A percentile compares a stretch with the other conserved stretches of the same genome.
Conservation (phyloP, 2,329 filamentous ascomycete species). For the Fonsecaea pedrosoi region DNA sequence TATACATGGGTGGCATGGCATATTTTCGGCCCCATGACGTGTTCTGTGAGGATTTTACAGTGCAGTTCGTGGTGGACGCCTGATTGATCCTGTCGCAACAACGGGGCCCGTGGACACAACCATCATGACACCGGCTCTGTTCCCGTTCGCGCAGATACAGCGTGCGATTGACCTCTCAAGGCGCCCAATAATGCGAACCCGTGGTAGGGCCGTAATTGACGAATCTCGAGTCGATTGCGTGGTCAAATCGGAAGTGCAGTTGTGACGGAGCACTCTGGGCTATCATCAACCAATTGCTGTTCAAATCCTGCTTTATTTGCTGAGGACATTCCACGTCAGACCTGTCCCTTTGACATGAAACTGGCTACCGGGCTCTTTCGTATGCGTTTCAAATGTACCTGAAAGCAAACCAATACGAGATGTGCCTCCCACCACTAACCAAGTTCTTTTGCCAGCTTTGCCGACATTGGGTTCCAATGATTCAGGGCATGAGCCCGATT, state of each 20-base stretch:
- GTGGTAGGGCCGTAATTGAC: constrained; percentile 9
- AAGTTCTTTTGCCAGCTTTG: constrained; percentile 4
- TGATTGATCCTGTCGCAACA: constrained; percentile 12
- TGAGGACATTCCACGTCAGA: constrained; percentile 19
- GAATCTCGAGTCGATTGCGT: constrained; percentile 9
- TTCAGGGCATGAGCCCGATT: neutral
- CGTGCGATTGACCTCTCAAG: neutral
- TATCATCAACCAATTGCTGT: constrained; percentile 1
- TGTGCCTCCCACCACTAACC: neutral
- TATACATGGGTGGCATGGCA: neutral
- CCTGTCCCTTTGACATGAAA: constrained; percentile 5
- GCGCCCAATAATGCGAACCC: constrained; percentile 8
- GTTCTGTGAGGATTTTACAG: constrained; percentile 1
- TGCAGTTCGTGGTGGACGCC: neutral
- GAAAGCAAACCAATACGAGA: neutral
- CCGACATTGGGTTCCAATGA: neutral
- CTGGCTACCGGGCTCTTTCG: neutral
- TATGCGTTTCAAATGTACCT: constrained; percentile 1
- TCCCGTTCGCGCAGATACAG: constrained; percentile 5
- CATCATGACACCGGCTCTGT: neutral
- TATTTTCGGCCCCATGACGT: constrained; percentile 5
- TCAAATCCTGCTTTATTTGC: constrained; percentile 10
- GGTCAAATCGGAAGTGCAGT: constrained; percentile 11
- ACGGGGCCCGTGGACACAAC: neutral
- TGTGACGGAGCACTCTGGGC: neutral